These are phyloP conservation scores for Volvariella surrecta DNA, from an alignment of 1,284 basidiomycete species.

Conservation along the genomic window DNA sequence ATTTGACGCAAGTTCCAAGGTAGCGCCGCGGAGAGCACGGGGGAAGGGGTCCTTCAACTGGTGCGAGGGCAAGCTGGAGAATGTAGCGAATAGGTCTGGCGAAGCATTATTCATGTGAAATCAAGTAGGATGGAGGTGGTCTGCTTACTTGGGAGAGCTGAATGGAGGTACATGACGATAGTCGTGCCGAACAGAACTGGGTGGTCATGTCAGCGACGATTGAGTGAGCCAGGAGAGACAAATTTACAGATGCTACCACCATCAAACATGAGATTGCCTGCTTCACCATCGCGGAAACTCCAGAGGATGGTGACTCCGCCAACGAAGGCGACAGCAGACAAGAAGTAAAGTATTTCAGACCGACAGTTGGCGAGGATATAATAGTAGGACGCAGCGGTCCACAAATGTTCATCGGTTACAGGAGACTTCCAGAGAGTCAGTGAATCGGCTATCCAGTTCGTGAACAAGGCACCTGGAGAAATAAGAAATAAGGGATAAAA, in stretches of 20 bases:
- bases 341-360: slow-evolving; percentile 40
- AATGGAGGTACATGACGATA: slow-evolving; percentile 57
- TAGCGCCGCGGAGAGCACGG: slow-evolving; percentile 44
- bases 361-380: slow-evolving; percentile 64
- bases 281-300: slow-evolving; percentile 67
- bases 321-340: slow-evolving; percentile 42
- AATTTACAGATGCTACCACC: slow-evolving; percentile 74
- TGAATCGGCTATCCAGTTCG: slow-evolving; percentile 82
- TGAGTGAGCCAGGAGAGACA: slow-evolving; percentile 4
- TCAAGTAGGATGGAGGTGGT: slow-evolving; percentile 1
- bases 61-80: slow-evolving; percentile 43
- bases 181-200: slow-evolving; percentile 68
- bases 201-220: slow-evolving; percentile 3
- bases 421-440: slow-evolving; percentile 78
- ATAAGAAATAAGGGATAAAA: slow-evolving; percentile 3
- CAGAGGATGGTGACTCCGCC: slow-evolving; percentile 63
- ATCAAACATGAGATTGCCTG: slow-evolving; percentile 81
- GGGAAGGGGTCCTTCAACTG: slow-evolving; percentile 42
- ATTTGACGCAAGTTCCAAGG: slow-evolving; percentile 69
- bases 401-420: slow-evolving; percentile 67
- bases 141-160: slow-evolving; percentile 66
- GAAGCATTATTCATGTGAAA: background rate
- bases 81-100: slow-evolving; percentile 47
- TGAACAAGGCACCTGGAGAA: slow-evolving; percentile 61
- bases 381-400: slow-evolving; percentile 74